Evolutionary conservation across 129 eudicot genomes (phyloP).

Genomic region (Tagetes patula): DNA sequence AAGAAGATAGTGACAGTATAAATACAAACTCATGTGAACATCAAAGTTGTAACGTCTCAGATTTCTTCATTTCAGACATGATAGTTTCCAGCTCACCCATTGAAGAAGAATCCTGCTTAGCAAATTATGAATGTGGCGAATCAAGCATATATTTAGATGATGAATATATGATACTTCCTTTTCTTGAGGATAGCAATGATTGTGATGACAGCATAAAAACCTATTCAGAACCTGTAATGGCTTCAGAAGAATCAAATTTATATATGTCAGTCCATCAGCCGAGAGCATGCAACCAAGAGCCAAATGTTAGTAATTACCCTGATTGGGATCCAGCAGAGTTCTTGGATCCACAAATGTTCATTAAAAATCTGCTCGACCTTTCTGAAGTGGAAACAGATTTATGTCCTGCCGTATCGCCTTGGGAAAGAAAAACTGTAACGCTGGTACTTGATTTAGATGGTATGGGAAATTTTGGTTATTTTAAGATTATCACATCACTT

Average conservation of each 20-base stretch:
- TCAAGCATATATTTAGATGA: slow-evolving; percentile 57
- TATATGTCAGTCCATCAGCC: slow-evolving; percentile 70
- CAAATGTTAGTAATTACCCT: slow-evolving; percentile 43
- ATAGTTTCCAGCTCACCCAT: slow-evolving; percentile 54
- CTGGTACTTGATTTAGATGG: slow-evolving; percentile 97
- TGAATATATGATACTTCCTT: slow-evolving; percentile 61
- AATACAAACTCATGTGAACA: slow-evolving; percentile 48
- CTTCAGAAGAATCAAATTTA: slow-evolving; percentile 60
- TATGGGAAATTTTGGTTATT: slow-evolving; percentile 30
- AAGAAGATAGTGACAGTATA: slow-evolving; percentile 28
- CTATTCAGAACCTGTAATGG: slow-evolving; percentile 37
- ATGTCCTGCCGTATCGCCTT: slow-evolving; percentile 30
- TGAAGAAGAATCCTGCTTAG: slow-evolving; percentile 41
- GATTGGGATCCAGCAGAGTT: slow-evolving; percentile 66
- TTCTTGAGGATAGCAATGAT: slow-evolving; percentile 57
- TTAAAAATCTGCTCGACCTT: slow-evolving; percentile 64
- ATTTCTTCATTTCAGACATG: slow-evolving; percentile 85
- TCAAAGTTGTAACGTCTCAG: slow-evolving; percentile 73
- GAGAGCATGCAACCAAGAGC: slow-evolving; percentile 57
- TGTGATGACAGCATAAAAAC: slow-evolving; percentile 41
- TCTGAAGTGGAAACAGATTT: slow-evolving; percentile 46
- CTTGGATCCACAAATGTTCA: slow-evolving; percentile 79
- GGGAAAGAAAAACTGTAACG: slow-evolving; percentile 62
- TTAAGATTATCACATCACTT: neutral
- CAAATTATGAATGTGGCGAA: slow-evolving; percentile 65